Evolutionary conservation across 371 early-diverging fungal species (phyloP).

Genomic region (Rhizopus stolonifer): DNA sequence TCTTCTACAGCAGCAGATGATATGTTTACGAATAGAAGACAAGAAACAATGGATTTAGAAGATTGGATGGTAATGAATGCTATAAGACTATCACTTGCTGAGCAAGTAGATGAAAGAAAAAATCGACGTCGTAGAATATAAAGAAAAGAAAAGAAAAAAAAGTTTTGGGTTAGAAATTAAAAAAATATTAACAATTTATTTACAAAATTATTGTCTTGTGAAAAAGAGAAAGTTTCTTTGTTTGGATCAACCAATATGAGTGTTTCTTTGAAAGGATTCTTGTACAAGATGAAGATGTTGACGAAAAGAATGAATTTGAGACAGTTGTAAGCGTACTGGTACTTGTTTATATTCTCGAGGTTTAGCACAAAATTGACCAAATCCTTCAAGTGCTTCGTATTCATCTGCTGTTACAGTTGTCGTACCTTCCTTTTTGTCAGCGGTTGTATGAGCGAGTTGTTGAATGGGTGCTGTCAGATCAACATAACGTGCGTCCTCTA

Average conservation of each 20-base stretch:
- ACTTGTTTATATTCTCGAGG: constrained; percentile 51
- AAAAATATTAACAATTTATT: no score
- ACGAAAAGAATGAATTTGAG: constrained; percentile 20
- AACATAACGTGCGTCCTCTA: constrained; percentile 15
- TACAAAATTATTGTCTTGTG: no score
- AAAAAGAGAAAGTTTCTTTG: no score
- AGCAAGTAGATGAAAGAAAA: constrained; percentile 51
- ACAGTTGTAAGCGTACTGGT: constrained; percentile 1
- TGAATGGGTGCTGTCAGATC: constrained; percentile 22
- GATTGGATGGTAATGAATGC: constrained; percentile 93
- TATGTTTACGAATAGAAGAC: no score
- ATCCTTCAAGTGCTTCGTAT: constrained; percentile 45
- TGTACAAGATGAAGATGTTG: constrained; percentile 11
- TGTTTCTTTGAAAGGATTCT: constrained; percentile 22
- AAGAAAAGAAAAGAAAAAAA: no score
- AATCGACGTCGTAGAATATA: no score
- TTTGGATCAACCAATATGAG: constrained; percentile 4
- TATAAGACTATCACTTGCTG: constrained; percentile 72
- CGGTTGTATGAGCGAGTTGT: background rate
- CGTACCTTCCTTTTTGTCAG: constrained; percentile 2
- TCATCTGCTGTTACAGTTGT: constrained; percentile 32
- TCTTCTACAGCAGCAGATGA: constrained; percentile 53
- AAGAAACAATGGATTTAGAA: constrained; percentile 85
- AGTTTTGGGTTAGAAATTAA: no score
- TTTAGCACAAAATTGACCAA: constrained; percentile 29